phyloP scores from a whole-genome alignment of 2,329 filamentous ascomycete species.

The Aspergillus bombycis region DNA sequence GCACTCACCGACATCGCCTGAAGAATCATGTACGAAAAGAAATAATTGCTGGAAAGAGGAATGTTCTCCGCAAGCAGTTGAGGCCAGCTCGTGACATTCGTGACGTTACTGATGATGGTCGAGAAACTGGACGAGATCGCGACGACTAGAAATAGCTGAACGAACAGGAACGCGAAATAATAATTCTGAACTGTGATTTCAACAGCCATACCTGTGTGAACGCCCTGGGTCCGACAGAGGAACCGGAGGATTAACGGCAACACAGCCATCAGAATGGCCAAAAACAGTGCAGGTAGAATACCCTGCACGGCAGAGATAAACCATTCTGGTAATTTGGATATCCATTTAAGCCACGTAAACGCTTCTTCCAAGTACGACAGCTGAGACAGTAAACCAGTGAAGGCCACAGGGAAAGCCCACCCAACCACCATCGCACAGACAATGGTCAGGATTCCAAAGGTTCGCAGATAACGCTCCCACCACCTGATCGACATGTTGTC shows the following conservation, averaged over 20 bases:
- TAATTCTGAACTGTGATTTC: conserved; percentile 86
- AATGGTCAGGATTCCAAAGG: conserved; percentile 64
- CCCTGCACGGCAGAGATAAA: conserved; percentile 75
- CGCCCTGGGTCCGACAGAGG: conserved; percentile 73
- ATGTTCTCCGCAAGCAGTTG: conserved; percentile 74
- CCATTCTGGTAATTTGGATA: conserved; percentile 63
- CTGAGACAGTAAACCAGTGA: conserved; percentile 81
- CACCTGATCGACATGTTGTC: conserved; percentile 95
- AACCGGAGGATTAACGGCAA: conserved; percentile 78
- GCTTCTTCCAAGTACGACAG: conserved; percentile 68
- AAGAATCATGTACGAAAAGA: conserved; percentile 97
- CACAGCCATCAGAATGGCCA: conserved; percentile 77
- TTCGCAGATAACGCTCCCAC: conserved; percentile 86
- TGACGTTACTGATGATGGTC: conserved; percentile 64
- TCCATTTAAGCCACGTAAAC: conserved; percentile 71
- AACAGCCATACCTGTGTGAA: conserved; percentile 78
- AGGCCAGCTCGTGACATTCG: conserved; percentile 71
- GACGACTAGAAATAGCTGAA: conserved; percentile 92
- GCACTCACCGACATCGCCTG: conserved; percentile 91
- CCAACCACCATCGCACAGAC: conserved; percentile 78
- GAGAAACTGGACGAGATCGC: conserved; percentile 79
- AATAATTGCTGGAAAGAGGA: conserved; percentile 89
- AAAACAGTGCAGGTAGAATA: conserved; percentile 77
- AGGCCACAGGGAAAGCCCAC: conserved; percentile 89
- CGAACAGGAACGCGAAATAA: conserved; percentile 92